Percentiles rank a stretch among this genome's conserved stretches.
phyloP scores from a whole-genome alignment of 2,329 filamentous ascomycete species.

The Phyllosticta citrichinensis region DNA sequence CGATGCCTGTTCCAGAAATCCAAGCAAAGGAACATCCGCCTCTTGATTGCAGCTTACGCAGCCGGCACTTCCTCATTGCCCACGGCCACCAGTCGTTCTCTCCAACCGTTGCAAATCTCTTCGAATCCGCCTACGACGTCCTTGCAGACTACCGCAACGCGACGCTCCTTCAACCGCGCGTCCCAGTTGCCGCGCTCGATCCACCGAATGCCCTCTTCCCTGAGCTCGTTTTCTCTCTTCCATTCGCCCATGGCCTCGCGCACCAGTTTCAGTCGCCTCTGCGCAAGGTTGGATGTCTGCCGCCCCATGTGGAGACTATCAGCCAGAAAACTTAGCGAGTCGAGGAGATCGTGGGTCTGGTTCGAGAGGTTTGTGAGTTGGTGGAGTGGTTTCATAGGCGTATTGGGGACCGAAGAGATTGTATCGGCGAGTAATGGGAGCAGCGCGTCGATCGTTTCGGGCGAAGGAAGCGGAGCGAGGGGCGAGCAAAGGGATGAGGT shows the following conservation, averaged over 20 bases:
- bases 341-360: conserved; percentile 59
- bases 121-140: conserved; percentile 91
- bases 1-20: neutral
- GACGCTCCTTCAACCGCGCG: conserved; percentile 60
- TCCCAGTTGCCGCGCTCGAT: conserved; percentile 77
- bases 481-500: conserved; percentile 64
- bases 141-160: conserved; percentile 73
- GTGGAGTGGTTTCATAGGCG: conserved; percentile 55
- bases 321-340: conserved; percentile 74
- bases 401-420: conserved; percentile 56
- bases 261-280: conserved; percentile 67
- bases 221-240: conserved; percentile 68
- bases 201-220: conserved; percentile 75
- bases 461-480: conserved; percentile 51
- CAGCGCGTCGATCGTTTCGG: conserved; percentile 58
- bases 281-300: conserved; percentile 74
- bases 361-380: conserved; percentile 56
- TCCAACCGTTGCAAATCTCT: conserved; percentile 76
- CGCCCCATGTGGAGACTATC: conserved; percentile 92
- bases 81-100: conserved; percentile 54
- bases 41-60: neutral
- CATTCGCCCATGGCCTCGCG: conserved; percentile 81
- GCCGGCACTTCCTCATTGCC: conserved; percentile 2
- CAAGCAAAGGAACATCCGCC: neutral
- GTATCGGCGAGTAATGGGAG: conserved; percentile 57